A percentile compares a stretch with the other conserved stretches of the same genome.
phyloP scores from a whole-genome alignment of 495 filamentous ascomycete species.

The Penicillium crystallinum region DNA sequence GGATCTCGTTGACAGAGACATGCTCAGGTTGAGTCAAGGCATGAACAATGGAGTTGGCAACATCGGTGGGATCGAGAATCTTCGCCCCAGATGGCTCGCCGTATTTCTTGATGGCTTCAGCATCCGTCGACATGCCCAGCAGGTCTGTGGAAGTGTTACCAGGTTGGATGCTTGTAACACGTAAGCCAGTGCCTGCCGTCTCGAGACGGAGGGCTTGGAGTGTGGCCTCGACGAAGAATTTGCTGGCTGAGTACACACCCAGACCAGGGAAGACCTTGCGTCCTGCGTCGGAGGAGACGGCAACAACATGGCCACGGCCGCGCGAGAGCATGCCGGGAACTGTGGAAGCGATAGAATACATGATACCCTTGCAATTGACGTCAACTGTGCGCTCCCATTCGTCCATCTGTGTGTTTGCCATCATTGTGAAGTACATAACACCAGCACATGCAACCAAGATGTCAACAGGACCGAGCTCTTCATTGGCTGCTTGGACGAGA shows the following conservation, averaged over 20 bases:
- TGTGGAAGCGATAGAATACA: constrained; percentile 55
- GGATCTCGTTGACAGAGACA: constrained; percentile 64
- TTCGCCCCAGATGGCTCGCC: constrained; percentile 61
- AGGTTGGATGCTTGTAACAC: constrained; percentile 62
- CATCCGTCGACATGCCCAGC: constrained; percentile 59
- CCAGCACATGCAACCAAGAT: constrained; percentile 64
- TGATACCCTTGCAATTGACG: constrained; percentile 66
- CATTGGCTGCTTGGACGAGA: constrained; percentile 47
- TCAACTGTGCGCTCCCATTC: constrained; percentile 68
- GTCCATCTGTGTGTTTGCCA: constrained; percentile 58
- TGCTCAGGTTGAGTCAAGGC: constrained; percentile 58
- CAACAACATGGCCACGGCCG: constrained; percentile 57
- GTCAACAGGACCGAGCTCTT: constrained; percentile 57
- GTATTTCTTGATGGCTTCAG: constrained; percentile 64
- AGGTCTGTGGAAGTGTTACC: constrained; percentile 62
- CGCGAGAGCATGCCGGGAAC: constrained; percentile 60
- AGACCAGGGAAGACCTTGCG: constrained; percentile 67
- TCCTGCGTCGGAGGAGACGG: constrained; percentile 65
- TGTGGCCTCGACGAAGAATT: constrained; percentile 70
- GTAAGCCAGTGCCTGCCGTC: constrained; percentile 58
- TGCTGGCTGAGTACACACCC: constrained; percentile 66
- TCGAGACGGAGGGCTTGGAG: constrained; percentile 61
- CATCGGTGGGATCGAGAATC: constrained; percentile 58
- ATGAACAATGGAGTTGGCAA: constrained; percentile 59
- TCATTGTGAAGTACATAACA: constrained; percentile 74